These are phyloP conservation scores for Cladorrhinum samala DNA, from an alignment of 495 filamentous ascomycete species.

Conservation along the genomic window DNA sequence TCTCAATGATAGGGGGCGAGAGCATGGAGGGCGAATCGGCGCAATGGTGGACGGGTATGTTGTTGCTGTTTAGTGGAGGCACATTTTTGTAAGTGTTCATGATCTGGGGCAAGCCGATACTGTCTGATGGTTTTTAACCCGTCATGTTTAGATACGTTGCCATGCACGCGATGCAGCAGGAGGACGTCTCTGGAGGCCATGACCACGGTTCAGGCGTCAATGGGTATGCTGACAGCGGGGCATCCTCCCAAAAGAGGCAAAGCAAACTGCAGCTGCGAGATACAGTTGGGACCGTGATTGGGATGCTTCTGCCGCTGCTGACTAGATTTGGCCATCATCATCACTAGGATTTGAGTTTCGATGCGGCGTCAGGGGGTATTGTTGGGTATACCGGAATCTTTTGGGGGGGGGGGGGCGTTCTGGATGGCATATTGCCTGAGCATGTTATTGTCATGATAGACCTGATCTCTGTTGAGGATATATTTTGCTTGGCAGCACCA, in stretches of 20 bases:
- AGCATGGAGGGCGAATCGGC: slow-evolving; percentile 36
- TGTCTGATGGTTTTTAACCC: background rate
- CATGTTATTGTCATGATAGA: too few species aligned
- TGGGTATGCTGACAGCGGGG: slow-evolving; percentile 58
- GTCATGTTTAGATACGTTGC: slow-evolving; percentile 73
- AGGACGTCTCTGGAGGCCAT: slow-evolving; percentile 43
- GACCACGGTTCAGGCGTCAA: slow-evolving; percentile 51
- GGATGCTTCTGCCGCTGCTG: slow-evolving; percentile 85
- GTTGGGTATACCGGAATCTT: background rate
- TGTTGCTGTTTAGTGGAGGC: slow-evolving; percentile 86
- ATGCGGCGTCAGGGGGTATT: background rate
- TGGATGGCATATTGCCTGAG: slow-evolving; percentile 4
- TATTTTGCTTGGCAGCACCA: too few species aligned
- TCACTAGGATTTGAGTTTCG: slow-evolving; percentile 39
- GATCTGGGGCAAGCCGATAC: background rate
- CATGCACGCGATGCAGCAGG: slow-evolving; percentile 96
- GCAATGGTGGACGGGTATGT: slow-evolving; percentile 85
- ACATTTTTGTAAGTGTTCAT: slow-evolving; percentile 76
- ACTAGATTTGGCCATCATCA: slow-evolving; percentile 88
- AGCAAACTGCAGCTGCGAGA: slow-evolving; percentile 52
- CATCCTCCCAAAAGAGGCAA: slow-evolving; percentile 43
- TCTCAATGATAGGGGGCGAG: slow-evolving; percentile 60
- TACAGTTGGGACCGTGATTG: slow-evolving; percentile 69
- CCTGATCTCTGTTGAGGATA: too few species aligned
- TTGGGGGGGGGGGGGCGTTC: slow-evolving; percentile 9